Conservation (phyloP, 139 green algal species). For the Chlamydomonas urium region DNA sequence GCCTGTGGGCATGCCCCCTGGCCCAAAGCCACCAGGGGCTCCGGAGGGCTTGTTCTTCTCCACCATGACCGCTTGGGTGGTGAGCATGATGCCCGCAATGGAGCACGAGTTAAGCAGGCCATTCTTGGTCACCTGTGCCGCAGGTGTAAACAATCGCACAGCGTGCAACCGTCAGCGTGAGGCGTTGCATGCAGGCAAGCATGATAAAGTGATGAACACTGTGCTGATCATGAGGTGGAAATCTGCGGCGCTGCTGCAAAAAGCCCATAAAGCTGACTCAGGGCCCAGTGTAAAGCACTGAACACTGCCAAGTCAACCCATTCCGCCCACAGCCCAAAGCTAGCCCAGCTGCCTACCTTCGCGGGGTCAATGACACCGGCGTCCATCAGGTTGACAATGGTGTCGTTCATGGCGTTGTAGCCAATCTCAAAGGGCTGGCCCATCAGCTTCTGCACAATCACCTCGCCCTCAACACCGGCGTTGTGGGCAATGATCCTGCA, state of each 20-base stretch:
- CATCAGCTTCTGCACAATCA: slow-evolving; percentile 57
- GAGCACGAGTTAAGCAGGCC: slow-evolving; percentile 85
- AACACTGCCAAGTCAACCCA: no score
- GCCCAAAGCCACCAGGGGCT: slow-evolving; percentile 30
- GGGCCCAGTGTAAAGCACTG: not conserved
- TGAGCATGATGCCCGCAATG: slow-evolving; percentile 98
- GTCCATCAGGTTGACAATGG: slow-evolving; percentile 72
- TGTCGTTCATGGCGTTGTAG: slow-evolving; percentile 78
- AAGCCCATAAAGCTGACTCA: no score
- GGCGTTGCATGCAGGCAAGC: not conserved
- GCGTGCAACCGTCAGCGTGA: not conserved
- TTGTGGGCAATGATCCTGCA: slow-evolving; percentile 79
- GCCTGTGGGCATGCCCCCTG: slow-evolving; percentile 73
- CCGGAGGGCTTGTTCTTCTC: slow-evolving; percentile 50
- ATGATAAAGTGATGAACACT: no score
- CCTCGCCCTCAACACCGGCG: slow-evolving; percentile 65
- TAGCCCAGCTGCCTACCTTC: slow-evolving; percentile 52
- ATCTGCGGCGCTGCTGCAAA: no score
- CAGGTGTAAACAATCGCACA: not conserved
- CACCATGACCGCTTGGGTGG: slow-evolving; percentile 94
- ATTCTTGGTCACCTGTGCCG: slow-evolving; percentile 71
- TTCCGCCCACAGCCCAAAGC: no score
- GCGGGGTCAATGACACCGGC: slow-evolving; percentile 93
- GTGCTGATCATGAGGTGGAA: no score
- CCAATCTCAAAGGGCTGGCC: slow-evolving; percentile 80